Evolutionary conservation across 257 asterid genomes (phyloP).

Genomic region (Lavandula angustifolia): DNA sequence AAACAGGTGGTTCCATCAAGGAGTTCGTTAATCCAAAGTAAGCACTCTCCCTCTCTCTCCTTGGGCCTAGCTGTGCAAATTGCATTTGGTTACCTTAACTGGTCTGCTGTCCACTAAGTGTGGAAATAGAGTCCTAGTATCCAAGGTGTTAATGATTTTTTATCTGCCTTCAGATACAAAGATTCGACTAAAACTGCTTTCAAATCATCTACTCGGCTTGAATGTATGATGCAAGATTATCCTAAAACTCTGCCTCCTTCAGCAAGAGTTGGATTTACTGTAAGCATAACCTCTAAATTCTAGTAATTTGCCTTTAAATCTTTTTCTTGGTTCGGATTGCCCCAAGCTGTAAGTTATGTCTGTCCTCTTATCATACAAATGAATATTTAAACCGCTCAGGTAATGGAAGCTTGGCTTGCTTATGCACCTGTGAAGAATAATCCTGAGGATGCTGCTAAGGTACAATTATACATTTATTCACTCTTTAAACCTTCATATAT

Average conservation of each 20-base stretch:
- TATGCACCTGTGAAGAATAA: constrained; percentile 99
- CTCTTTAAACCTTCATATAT: no score
- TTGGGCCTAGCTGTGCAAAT: no score
- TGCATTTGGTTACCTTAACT: constrained; percentile 8
- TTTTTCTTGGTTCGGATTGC: constrained; percentile 9
- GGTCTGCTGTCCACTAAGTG: not conserved
- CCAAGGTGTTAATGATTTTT: constrained; percentile 22
- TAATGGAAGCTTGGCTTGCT: constrained; percentile 91
- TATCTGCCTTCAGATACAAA: constrained; percentile 68
- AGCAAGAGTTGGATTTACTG: constrained; percentile 98
- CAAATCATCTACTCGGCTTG: constrained; percentile 97
- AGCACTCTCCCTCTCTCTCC: constrained; percentile 32
- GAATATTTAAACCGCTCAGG: constrained; percentile 44
- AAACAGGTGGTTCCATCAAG: constrained; percentile 87
- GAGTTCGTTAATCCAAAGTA: constrained; percentile 99
- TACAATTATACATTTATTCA: constrained; percentile 31
- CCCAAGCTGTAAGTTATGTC: constrained; percentile 19
- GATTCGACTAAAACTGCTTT: constrained; percentile 87
- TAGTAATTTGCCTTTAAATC: constrained; percentile 2
- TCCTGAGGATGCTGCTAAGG: constrained; percentile 99
- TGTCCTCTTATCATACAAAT: constrained; percentile 9
- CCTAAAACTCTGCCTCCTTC: constrained; percentile 93
- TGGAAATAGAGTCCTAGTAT: constrained; percentile 11
- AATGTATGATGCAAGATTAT: constrained; percentile 99
- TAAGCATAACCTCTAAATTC: constrained; percentile 43